Evolutionary conservation across 2,329 filamentous ascomycete genomes (phyloP).

Genomic region (Tolypocladium tundrense): DNA sequence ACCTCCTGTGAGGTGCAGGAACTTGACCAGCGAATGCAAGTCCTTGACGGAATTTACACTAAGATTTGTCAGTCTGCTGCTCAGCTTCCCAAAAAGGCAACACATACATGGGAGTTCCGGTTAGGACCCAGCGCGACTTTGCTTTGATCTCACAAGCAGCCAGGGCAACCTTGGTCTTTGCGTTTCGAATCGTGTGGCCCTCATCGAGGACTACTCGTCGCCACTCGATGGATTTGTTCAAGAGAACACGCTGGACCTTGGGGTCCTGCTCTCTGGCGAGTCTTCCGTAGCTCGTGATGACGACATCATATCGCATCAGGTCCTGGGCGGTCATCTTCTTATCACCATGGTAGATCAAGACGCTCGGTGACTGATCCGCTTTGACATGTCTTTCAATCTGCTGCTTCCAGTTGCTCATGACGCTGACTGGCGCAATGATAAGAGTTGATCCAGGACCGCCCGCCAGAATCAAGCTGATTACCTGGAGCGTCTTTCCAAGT

Average conservation of each 20-base stretch:
- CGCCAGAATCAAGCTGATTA: constrained; percentile 66
- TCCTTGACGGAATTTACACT: constrained; percentile 72
- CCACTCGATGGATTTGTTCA: constrained; percentile 47
- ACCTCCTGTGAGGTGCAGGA: constrained; percentile 65
- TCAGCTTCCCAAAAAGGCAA: not conserved
- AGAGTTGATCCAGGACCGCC: constrained; percentile 54
- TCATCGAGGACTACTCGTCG: constrained; percentile 73
- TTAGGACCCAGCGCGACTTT: constrained; percentile 67
- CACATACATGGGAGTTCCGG: constrained; percentile 66
- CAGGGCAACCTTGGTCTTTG: constrained; percentile 58
- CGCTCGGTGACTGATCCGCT: constrained; percentile 47
- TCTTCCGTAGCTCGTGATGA: constrained; percentile 78
- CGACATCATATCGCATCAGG: constrained; percentile 59
- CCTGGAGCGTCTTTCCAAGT: constrained; percentile 77
- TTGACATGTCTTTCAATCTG: constrained; percentile 68
- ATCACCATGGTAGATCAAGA: constrained; percentile 66
- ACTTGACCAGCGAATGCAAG: constrained; percentile 69
- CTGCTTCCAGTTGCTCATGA: constrained; percentile 85
- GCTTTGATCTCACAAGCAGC: constrained; percentile 59
- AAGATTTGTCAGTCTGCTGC: not conserved
- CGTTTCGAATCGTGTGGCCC: constrained; percentile 73
- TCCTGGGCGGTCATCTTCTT: constrained; percentile 45
- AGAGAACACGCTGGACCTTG: constrained; percentile 29
- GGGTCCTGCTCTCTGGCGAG: constrained; percentile 53
- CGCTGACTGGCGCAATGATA: constrained; percentile 71